Percentiles rank a stretch among this genome's conserved stretches.
Evolutionary conservation across 805 yeast genomes (phyloP).

Genomic region (Candida awuae): DNA sequence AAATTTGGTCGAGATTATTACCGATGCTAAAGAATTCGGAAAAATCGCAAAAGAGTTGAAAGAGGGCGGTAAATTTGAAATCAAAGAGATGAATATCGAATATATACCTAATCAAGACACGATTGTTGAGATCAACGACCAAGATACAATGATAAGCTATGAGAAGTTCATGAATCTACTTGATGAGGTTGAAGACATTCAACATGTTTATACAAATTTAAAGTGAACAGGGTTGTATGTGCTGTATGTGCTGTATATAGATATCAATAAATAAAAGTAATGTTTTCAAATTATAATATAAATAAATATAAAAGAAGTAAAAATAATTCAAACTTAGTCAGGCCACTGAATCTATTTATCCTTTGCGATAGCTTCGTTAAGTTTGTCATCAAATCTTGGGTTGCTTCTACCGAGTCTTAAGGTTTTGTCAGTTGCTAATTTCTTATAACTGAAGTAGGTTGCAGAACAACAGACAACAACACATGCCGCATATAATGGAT

Average conservation of each 20-base stretch:
- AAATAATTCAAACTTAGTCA: background rate
- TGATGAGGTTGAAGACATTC: slow-evolving; percentile 79
- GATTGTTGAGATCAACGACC: slow-evolving; percentile 44
- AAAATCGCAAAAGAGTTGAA: slow-evolving; percentile 52
- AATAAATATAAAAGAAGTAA: background rate
- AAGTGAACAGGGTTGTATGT: too few relatives aligned
- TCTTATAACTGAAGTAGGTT: slow-evolving; percentile 43
- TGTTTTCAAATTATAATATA: background rate
- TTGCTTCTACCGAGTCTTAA: slow-evolving; percentile 42
- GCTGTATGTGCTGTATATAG: too few relatives aligned
- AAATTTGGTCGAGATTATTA: slow-evolving; percentile 40
- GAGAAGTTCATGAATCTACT: slow-evolving; percentile 51
- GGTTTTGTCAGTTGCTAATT: slow-evolving; percentile 39
- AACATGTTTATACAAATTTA: slow-evolving; percentile 68
- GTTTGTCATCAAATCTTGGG: slow-evolving; percentile 35
- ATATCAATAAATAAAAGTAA: background rate
- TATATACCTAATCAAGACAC: slow-evolving; percentile 59
- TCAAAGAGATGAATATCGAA: slow-evolving; percentile 65
- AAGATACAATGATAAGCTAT: slow-evolving; percentile 43
- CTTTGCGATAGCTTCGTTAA: slow-evolving; percentile 29
- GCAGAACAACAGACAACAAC: slow-evolving; percentile 45
- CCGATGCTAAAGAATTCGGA: slow-evolving; percentile 59
- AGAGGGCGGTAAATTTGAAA: slow-evolving; percentile 40
- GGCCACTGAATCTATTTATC: slow-evolving; percentile 14
- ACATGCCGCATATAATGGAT: slow-evolving; percentile 51